Conservation (phyloP, 345 rosid genomes). For the Rubroshorea leprosula region DNA sequence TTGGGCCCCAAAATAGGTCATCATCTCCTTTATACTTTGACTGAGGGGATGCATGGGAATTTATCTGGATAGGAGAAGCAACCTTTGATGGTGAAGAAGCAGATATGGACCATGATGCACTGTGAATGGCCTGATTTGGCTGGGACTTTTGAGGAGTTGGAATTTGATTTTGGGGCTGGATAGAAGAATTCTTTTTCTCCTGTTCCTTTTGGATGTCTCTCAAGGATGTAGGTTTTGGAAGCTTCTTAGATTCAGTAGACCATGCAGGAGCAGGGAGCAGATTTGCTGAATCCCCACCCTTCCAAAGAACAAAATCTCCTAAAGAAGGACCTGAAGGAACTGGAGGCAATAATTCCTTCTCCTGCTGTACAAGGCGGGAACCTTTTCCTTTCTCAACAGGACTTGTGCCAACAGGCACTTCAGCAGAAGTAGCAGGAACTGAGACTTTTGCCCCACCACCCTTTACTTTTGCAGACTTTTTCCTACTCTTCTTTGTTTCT, state of each 20-base stretch:
- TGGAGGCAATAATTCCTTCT: constrained; percentile 63
- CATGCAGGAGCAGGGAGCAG: constrained; percentile 73
- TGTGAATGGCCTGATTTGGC: constrained; percentile 39
- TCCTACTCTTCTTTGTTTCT: constrained; percentile 81
- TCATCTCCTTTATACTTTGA: constrained; percentile 70
- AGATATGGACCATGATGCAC: constrained; percentile 48
- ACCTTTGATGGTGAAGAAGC: constrained; percentile 57
- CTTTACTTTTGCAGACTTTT: constrained; percentile 85
- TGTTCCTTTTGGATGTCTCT: constrained; percentile 94
- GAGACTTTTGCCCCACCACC: constrained; percentile 45
- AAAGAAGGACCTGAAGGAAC: constrained; percentile 90
- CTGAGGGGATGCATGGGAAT: constrained; percentile 48
- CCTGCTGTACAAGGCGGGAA: constrained; percentile 52
- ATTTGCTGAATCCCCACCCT: constrained; percentile 45
- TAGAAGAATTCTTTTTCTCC: constrained; percentile 50
- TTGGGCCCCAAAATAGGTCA: constrained; percentile 95
- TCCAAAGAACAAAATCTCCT: constrained; percentile 97
- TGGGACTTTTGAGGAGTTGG: constrained; percentile 51
- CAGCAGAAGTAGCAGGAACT: constrained; percentile 34
- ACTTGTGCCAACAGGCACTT: constrained; percentile 45
- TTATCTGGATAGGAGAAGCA: constrained; percentile 49
- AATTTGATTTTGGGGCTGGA: constrained; percentile 43
- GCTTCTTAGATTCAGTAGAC: constrained; percentile 68
- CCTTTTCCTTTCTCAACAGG: constrained; percentile 70
- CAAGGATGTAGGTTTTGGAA: constrained; percentile 59